Percentiles rank a stretch among this genome's conserved stretches.
Evolutionary conservation across 495 filamentous ascomycete genomes (phyloP).

Genomic region (Podospora pseudoanserina): DNA sequence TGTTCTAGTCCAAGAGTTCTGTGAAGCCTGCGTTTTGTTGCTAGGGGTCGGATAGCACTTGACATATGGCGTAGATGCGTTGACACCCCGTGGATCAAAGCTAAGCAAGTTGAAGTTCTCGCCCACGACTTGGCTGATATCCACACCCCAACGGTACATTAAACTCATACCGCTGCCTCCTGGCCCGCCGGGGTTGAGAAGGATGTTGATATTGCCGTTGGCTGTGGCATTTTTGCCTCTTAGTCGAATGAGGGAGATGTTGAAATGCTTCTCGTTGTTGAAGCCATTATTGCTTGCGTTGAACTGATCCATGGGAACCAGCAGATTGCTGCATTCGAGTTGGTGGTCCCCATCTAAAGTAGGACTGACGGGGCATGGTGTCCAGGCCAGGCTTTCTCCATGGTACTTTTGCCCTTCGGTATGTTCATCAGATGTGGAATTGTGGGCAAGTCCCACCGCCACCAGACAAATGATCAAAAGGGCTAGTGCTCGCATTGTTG

Average conservation of each 20-base stretch:
- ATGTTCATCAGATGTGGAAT: not conserved
- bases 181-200: slow-evolving; percentile 48
- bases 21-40: not conserved
- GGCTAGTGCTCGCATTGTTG: not conserved
- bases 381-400: slow-evolving; percentile 39
- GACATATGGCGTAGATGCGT: slow-evolving; percentile 36
- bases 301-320: slow-evolving; percentile 49
- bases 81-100: slow-evolving; percentile 47
- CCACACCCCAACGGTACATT: slow-evolving; percentile 32
- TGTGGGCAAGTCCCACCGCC: not conserved
- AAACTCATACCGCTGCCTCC: slow-evolving; percentile 40
- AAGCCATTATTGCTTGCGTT: slow-evolving; percentile 23
- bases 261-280: slow-evolving; percentile 32
- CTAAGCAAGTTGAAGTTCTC: slow-evolving; percentile 43
- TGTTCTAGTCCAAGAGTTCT: not conserved
- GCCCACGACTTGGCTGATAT: slow-evolving; percentile 38
- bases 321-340: slow-evolving; percentile 37
- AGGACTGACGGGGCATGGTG: slow-evolving; percentile 29
- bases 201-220: slow-evolving; percentile 33
- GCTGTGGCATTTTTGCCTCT: slow-evolving; percentile 36
- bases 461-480: not conserved
- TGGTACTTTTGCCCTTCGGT: slow-evolving; percentile 20
- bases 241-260: slow-evolving; percentile 43
- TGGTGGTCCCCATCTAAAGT: slow-evolving; percentile 13
- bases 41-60: slow-evolving; percentile 35